Conservation (phyloP, 2,329 filamentous ascomycete genomes). For the Claviceps sp. region DNA sequence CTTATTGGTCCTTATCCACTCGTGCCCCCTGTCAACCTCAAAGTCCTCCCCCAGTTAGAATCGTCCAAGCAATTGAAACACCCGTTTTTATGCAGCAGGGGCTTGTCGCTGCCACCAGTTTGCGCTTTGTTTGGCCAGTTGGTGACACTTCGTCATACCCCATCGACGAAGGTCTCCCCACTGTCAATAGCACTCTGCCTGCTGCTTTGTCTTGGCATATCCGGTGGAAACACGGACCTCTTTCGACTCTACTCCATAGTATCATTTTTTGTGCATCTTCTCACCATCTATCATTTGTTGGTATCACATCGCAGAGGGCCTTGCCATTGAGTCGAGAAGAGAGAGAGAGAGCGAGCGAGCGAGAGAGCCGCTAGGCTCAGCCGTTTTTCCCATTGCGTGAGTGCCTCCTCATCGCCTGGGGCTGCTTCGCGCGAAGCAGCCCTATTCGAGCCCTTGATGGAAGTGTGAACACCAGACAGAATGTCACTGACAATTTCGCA, state of each 20-base stretch:
- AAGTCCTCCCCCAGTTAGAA: neutral
- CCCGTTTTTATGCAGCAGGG: neutral
- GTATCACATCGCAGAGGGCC: neutral
- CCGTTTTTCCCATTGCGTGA: neutral
- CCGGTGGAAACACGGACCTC: neutral
- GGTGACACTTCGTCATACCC: constrained; percentile 1
- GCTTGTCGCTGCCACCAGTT: neutral
- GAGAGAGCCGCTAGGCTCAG: neutral
- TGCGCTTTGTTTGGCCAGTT: neutral
- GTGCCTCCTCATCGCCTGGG: neutral
- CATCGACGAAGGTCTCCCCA: neutral
- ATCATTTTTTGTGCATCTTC: neutral
- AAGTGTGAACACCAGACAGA: neutral
- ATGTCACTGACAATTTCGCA: constrained; percentile 9
- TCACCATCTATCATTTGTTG: neutral
- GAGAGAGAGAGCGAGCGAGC: neutral
- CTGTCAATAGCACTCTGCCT: neutral
- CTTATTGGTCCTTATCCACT: neutral
- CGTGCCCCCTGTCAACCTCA: neutral
- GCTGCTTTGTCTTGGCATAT: neutral
- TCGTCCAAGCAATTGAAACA: neutral
- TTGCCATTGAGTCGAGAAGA: neutral
- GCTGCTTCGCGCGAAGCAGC: too few relatives aligned
- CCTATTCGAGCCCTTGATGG: too few relatives aligned
- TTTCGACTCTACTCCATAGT: neutral